Percentiles rank a stretch among this genome's conserved stretches.
phyloP scores from a whole-genome alignment of 306 rosid genomes.

The Trichosanthes cucumerina region DNA sequence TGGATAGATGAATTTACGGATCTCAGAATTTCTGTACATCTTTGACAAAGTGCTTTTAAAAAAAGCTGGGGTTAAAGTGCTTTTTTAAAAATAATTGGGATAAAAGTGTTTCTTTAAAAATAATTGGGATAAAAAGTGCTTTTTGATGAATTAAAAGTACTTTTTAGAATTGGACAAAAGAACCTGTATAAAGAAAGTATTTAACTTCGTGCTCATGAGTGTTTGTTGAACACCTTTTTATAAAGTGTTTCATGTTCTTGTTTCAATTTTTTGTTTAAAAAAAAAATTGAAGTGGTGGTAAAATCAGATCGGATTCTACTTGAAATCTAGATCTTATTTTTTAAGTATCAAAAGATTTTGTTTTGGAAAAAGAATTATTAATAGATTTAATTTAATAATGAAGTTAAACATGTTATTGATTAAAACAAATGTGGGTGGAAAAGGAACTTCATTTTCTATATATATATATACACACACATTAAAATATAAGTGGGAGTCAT shows the following conservation, averaged over 20 bases:
- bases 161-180: background rate
- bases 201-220: background rate
- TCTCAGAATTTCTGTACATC: too few relatives aligned
- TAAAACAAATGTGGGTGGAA: background rate
- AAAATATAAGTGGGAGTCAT: background rate
- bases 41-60: background rate
- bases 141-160: too few relatives aligned
- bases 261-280: background rate
- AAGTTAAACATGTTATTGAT: background rate
- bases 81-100: background rate
- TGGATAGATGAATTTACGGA: background rate
- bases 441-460: background rate
- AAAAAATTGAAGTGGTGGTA: background rate
- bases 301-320: background rate
- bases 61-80: background rate
- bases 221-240: background rate
- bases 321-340: background rate
- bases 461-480: too few relatives aligned
- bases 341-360: background rate
- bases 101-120: too few relatives aligned
- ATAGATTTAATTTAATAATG: background rate
- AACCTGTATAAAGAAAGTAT: too few relatives aligned
- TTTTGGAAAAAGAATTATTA: background rate
- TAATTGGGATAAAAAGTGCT: too few relatives aligned
- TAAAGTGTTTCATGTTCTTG: background rate